phyloP scores from a whole-genome alignment of 179 eudicot genomes.

The Actinidia polygama region DNA sequence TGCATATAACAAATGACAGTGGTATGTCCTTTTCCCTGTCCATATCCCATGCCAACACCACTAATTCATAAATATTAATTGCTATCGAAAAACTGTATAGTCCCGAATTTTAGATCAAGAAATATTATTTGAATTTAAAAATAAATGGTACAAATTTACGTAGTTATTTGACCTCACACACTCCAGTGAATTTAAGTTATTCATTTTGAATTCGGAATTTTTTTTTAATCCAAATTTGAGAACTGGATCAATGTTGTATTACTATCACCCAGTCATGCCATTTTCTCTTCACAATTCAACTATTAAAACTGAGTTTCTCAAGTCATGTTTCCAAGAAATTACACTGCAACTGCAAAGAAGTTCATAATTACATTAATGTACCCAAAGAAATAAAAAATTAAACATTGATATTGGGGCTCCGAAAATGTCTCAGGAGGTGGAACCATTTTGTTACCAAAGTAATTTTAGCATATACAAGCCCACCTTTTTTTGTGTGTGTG shows the following conservation, averaged over 20 bases:
- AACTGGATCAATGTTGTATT: no score
- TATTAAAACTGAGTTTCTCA: not conserved
- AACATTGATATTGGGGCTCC: not conserved
- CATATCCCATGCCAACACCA: constrained; percentile 2
- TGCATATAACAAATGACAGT: not conserved
- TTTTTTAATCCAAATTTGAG: no score
- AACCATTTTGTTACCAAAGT: not conserved
- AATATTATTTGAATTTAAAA: no score
- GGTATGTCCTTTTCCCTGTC: not conserved
- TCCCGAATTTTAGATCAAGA: no score
- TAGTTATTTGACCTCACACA: no score
- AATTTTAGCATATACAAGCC: not conserved
- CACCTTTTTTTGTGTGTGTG: not conserved
- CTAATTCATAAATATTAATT: constrained; percentile 4
- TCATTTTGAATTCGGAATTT: no score
- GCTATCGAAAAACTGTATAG: not conserved
- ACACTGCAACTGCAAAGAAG: constrained; percentile 5
- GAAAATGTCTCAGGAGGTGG: not conserved
- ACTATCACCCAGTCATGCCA: constrained; percentile 16
- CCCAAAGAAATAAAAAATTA: not conserved
- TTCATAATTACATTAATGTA: not conserved
- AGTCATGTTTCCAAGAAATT: constrained; percentile 4
- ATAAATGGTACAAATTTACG: no score
- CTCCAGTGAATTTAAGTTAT: no score
- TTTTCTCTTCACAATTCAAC: constrained; percentile 9